Conservation (phyloP, 2,329 filamentous ascomycete species). For the Ophiostoma novo-ulmi region DNA sequence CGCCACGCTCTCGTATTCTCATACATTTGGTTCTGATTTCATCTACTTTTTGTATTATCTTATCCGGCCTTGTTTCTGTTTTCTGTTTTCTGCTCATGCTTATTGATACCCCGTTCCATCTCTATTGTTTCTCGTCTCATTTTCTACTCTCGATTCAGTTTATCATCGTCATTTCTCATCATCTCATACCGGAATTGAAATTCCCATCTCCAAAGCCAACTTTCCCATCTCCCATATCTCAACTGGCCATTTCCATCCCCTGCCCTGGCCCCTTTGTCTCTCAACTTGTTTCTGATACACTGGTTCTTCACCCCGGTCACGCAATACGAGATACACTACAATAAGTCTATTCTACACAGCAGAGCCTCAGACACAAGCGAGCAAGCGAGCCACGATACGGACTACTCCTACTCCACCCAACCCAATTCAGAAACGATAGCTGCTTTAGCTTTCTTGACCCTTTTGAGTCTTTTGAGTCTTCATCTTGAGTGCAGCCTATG, state of each 20-base stretch:
- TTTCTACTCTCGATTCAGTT: background rate
- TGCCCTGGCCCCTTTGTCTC: background rate
- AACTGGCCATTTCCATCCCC: background rate
- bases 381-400: background rate
- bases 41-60: background rate
- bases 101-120: conserved; percentile 11
- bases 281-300: conserved; percentile 7
- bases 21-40: background rate
- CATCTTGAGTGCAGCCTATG: conserved; percentile 30
- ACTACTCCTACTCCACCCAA: background rate
- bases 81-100: background rate
- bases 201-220: conserved; percentile 12
- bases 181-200: conserved; percentile 4
- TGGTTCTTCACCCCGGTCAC: background rate
- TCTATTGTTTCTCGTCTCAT: background rate
- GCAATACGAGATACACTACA: conserved; percentile 10
- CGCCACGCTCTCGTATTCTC: background rate
- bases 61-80: background rate
- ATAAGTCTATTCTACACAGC: conserved; percentile 11
- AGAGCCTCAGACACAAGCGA: conserved; percentile 19
- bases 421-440: conserved; percentile 23
- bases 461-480: background rate
- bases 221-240: conserved; percentile 10
- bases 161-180: background rate
- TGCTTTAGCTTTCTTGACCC: conserved; percentile 20